Percentiles rank a stretch among this genome's conserved stretches.
phyloP scores from a whole-genome alignment of 2,329 filamentous ascomycete species.

The Teratosphaeria zuluensis region DNA sequence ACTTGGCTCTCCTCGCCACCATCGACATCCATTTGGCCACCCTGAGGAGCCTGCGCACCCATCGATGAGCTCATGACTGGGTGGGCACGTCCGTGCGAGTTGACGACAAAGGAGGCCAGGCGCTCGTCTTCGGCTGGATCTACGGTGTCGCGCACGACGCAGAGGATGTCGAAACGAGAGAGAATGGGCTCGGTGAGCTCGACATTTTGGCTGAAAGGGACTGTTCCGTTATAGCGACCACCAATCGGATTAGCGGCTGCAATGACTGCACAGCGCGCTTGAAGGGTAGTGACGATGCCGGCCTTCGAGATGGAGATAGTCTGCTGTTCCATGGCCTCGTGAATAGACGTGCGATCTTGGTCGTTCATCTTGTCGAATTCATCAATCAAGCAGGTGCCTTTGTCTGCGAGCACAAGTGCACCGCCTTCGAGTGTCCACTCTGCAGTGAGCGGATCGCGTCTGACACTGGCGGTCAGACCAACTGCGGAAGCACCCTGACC shows the following conservation, averaged over 20 bases:
- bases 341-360: conserved; percentile 93
- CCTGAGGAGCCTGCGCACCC: conserved; percentile 27
- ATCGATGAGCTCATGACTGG: conserved; percentile 40
- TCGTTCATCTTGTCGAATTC: conserved; percentile 99
- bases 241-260: conserved; percentile 94
- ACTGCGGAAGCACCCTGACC: conserved; percentile 95
- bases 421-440: conserved; percentile 98
- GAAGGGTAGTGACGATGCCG: conserved; percentile 92
- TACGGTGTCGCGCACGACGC: conserved; percentile 90
- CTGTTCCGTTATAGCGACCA: conserved; percentile 90
- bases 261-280: conserved; percentile 91
- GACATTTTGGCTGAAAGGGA: conserved; percentile 92
- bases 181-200: conserved; percentile 94
- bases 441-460: conserved; percentile 85
- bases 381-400: conserved; percentile 90
- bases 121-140: conserved; percentile 88
- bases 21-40: conserved; percentile 53
- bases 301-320: conserved; percentile 99
- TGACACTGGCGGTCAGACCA: conserved; percentile 92
- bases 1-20: conserved; percentile 33
- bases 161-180: conserved; percentile 95
- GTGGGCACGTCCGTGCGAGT: conserved; percentile 86
- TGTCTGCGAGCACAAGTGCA: conserved; percentile 86
- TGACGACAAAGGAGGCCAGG: conserved; percentile 87
- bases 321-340: conserved; percentile 99